Percentiles rank a stretch among this genome's conserved stretches.
These are phyloP conservation scores for Byssochlamys sp. DNA, from an alignment of 2,329 filamentous ascomycete genomes.

Conservation along the genomic window DNA sequence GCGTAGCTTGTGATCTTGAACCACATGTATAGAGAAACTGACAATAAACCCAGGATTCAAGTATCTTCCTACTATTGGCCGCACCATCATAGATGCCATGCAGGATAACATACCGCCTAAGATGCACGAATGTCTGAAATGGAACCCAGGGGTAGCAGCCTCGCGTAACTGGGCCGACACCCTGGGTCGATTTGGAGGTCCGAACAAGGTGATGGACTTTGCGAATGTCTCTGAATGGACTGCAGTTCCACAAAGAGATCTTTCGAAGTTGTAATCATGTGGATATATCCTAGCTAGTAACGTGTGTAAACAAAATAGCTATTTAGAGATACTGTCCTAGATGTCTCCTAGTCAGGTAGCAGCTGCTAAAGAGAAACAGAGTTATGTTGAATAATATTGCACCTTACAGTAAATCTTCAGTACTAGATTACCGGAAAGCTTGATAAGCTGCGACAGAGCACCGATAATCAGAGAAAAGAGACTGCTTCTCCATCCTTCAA, in stretches of 20 bases:
- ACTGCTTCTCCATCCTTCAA: too few relatives aligned
- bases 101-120: constrained; percentile 45
- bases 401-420: too few relatives aligned
- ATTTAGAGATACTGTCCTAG: too few relatives aligned
- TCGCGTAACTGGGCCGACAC: constrained; percentile 10
- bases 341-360: too few relatives aligned
- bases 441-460: too few relatives aligned
- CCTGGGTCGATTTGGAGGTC: constrained; percentile 39
- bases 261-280: background rate
- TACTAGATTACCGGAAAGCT: too few relatives aligned
- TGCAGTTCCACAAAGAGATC: background rate
- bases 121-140: constrained; percentile 36
- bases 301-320: too few relatives aligned
- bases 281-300: background rate
- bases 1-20: background rate
- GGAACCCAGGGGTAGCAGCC: constrained; percentile 24
- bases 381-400: too few relatives aligned
- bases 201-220: constrained; percentile 41
- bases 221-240: background rate
- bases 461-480: too few relatives aligned
- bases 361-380: too few relatives aligned
- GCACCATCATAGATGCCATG: constrained; percentile 39
- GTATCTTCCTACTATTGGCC: constrained; percentile 42
- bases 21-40: background rate
- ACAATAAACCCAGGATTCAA: constrained; percentile 34